Evolutionary conservation across 2,329 filamentous ascomycete genomes (phyloP).

Genomic region (Exophiala xenobiotica): DNA sequence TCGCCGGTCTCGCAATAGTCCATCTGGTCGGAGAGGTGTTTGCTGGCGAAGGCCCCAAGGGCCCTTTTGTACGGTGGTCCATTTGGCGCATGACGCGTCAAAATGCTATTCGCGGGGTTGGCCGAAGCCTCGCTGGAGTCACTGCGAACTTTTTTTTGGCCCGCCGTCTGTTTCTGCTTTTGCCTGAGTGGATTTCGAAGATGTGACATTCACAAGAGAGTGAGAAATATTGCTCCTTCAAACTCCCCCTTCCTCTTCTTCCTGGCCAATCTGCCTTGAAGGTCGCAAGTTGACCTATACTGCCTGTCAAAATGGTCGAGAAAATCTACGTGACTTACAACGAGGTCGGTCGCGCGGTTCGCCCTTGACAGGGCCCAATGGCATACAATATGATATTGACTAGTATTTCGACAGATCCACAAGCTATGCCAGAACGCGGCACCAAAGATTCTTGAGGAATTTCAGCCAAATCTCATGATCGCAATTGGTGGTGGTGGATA

Average conservation of each 20-base stretch:
- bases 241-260: slow-evolving; percentile 4
- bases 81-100: no score
- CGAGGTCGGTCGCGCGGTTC: slow-evolving; percentile 59
- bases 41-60: background rate
- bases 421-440: slow-evolving; percentile 92
- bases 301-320: slow-evolving; percentile 61
- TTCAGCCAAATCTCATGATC: slow-evolving; percentile 95
- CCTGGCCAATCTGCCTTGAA: background rate
- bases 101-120: background rate
- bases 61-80: background rate
- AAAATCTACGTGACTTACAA: slow-evolving; percentile 92
- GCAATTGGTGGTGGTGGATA: slow-evolving; percentile 97
- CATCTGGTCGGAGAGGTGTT: no score
- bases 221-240: background rate
- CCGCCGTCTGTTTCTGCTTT: slow-evolving; percentile 1
- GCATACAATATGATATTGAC: slow-evolving; percentile 1
- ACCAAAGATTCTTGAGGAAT: slow-evolving; percentile 73
- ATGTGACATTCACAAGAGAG: slow-evolving; percentile 14
- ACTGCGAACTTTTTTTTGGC: slow-evolving; percentile 11
- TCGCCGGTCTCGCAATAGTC: no score
- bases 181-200: slow-evolving; percentile 8
- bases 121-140: background rate
- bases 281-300: background rate
- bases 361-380: no score
- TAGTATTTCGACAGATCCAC: slow-evolving; percentile 67